Evolutionary conservation across 129 eudicot genomes (phyloP), one percentile per base, ranked within the genome.

Genomic region (Lonicera japonica): DNA sequence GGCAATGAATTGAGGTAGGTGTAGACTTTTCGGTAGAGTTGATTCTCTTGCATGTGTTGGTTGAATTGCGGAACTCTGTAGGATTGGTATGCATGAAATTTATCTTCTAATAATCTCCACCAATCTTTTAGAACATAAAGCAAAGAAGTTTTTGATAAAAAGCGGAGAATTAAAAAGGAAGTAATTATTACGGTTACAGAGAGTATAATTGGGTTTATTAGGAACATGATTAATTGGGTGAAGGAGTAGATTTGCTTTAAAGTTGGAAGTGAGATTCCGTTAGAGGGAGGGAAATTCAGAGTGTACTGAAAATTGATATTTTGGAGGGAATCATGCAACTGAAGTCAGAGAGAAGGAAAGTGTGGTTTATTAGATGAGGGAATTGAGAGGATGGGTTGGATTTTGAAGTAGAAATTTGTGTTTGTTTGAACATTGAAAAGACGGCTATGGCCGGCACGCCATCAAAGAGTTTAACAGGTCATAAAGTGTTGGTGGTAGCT

Each of bases 21-120:
- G 14, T 75, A 22, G 15, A 80, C 79, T 61, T 81, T 86, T 23
- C 79, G 73, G 57, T 84, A 80, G 23, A 92, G 88, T 57, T 80
- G 96, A 72, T 92, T 92, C 34, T 87, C 90, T 64, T 84, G 98
- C 88, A 77, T 82, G 73, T 84, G 73, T 4, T 77, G 77, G 65
- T 92, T 87, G 86, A 92, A 92, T 76, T 71, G 77, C 10, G 98
- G 98, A 68, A 92, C 80, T 61, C 77, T 87, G 86, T 87, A 86
- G 16, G 73, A 51, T 68, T 92, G 98, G 20, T 82, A 82, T 0
- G 74, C 86, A 51, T 87, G 95, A 61, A 73, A 87, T 21, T 56
- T 60, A 18, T 91, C 96, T 20, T 74, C 74, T 2, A 91, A 17
- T 0, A 55, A 36, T 29, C 75, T 63, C 84, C 81, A 87, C 71